Conservation (phyloP, 352 stramenopile species). For the Phytophthora ohioensis region DNA sequence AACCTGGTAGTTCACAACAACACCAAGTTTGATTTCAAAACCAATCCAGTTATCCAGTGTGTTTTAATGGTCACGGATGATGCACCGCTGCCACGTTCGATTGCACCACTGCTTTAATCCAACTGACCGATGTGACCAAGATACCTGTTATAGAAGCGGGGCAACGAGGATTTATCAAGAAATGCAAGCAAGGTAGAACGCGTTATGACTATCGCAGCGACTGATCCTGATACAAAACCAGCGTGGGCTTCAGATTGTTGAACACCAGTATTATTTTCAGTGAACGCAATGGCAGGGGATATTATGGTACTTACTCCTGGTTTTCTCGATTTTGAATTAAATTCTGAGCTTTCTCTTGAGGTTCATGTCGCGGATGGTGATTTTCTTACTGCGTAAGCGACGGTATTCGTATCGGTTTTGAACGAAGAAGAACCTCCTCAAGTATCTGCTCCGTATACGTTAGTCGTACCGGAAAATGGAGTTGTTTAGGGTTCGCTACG, state of each 20-base stretch:
- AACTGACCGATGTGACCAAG: conserved; percentile 32
- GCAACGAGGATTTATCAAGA: conserved; percentile 35
- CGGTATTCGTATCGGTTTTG: too few species aligned
- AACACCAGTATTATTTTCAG: conserved; percentile 23
- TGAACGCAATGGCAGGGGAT: conserved; percentile 18
- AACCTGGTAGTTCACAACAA: conserved; percentile 8
- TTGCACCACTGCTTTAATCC: conserved; percentile 24
- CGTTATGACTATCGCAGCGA: conserved; percentile 20
- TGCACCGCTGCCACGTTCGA: conserved; percentile 12
- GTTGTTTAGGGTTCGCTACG: too few species aligned
- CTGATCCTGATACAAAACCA: conserved; percentile 27
- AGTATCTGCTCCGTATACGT: too few species aligned
- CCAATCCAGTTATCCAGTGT: conserved; percentile 7
- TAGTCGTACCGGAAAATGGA: too few species aligned
- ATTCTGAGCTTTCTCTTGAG: too few species aligned
- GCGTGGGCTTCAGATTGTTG: conserved; percentile 28
- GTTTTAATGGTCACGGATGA: conserved; percentile 31
- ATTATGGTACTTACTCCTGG: conserved; percentile 18
- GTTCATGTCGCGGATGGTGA: too few species aligned
- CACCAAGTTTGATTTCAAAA: conserved; percentile 34
- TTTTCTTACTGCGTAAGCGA: too few species aligned
- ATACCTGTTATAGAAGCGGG: conserved; percentile 7
- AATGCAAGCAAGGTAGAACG: conserved; percentile 8
- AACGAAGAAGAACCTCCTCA: too few species aligned
- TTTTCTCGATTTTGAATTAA: conserved; percentile 34